Evolutionary conservation across 306 rosid genomes (phyloP), one percentile per base, ranked within the genome.

Genomic region (Castanospermum australe): DNA sequence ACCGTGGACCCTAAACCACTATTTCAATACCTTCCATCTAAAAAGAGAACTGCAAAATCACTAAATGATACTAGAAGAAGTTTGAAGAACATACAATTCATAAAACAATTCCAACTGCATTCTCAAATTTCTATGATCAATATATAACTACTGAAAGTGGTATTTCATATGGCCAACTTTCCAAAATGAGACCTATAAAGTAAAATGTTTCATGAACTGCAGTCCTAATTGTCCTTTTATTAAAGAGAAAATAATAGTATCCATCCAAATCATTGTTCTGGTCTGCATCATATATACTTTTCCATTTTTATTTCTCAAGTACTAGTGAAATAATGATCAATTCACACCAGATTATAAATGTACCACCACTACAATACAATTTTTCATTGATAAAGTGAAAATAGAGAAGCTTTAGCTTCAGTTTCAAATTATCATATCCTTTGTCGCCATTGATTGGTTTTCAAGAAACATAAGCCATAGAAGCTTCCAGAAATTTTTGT

Each of bases 1-100:
- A 95, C 33, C 99, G 87, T 8, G 99, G 99, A 62, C 99, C 99
- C 84, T 87, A 94, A 5, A 86, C 97, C n/a, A 95, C 98, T 78
- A 95, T 95, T 4, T 95, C 99, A 76, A 98, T 95, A 57, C 99
- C 99, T 61, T 91, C 91, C 2, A 55, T 80, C 98, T 95, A 66
- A 28, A 83, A 83, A 80, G n/a, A 67, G 33, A 80, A 57, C 45
- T 24, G 36, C 32, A 47, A 55, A 51, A 51, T 69, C 32, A 59
- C 8, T 30, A 67, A 69, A 65, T 35, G 18, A 71, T 15, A 56
- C 15, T 8, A 12, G 24, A 4, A 57, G 42, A 33, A 55, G 25
- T 17, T 20, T 62, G 60, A 71, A 42, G 44, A 11, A 70, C 0
- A 35, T 30, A 47, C 8, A 32, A 60, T 2, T 10, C 15, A 65